Conservation (phyloP, 768 basidiomycete species). For the Lentinula guzmanii region DNA sequence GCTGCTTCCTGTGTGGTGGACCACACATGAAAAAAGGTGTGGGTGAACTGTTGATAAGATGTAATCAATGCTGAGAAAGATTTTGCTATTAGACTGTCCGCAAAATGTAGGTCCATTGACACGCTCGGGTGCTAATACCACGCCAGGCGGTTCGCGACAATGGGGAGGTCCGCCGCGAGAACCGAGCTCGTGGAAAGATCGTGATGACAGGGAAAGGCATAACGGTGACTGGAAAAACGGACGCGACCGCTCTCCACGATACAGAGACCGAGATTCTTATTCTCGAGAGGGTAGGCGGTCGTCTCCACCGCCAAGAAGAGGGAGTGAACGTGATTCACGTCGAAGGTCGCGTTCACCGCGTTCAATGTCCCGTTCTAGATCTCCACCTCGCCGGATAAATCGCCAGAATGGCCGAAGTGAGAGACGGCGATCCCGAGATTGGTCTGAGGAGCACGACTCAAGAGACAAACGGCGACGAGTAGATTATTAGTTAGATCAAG, state of each 20-base stretch:
- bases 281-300: constrained; percentile 16
- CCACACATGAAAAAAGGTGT: constrained; percentile 92
- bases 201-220: constrained; percentile 8
- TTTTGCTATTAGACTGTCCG: constrained; percentile 35
- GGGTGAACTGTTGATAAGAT: constrained; percentile 8
- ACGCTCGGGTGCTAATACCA: constrained; percentile 28
- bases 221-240: constrained; percentile 9
- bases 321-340: constrained; percentile 9
- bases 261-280: constrained; percentile 15
- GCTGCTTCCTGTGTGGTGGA: constrained; percentile 93
- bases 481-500: constrained; percentile 26
- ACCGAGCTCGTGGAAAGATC: constrained; percentile 29
- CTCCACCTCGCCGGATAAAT: constrained; percentile 21
- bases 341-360: constrained; percentile 17
- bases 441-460: constrained; percentile 18
- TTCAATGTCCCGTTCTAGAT: constrained; percentile 21
- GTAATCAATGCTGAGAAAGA: not conserved
- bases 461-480: constrained; percentile 52
- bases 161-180: constrained; percentile 24
- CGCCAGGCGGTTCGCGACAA: constrained; percentile 21
- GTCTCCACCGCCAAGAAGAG: constrained; percentile 19
- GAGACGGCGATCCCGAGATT: constrained; percentile 26
- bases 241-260: constrained; percentile 12
- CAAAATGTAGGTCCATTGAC: constrained; percentile 37
- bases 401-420: constrained; percentile 17